Evolutionary conservation across 2,329 filamentous ascomycete species (phyloP), one percentile per base, ranked within the genome.

Genomic region (Xylariaceae sp.): DNA sequence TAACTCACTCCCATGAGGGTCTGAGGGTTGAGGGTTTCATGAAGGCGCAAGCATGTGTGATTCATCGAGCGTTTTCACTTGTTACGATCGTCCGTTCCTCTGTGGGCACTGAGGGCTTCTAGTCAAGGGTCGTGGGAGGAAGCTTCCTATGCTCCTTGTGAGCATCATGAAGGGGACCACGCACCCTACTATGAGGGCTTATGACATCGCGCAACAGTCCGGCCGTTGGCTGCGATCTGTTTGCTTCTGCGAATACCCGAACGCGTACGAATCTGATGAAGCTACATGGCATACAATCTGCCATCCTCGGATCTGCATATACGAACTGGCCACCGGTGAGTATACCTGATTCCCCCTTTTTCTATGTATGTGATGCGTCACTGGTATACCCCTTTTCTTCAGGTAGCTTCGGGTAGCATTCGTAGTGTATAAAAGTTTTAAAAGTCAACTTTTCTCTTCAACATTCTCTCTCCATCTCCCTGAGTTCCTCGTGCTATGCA

Each of bases 101-200:
- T 69, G 68, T 69, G 70, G 72, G 71, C 67, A 69, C 62, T 62
- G 68, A 72, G 69, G 70, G 71, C 68, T 70, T 69, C 64, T 67
- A 67, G 65, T 63, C 48, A 55, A 63, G 41, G 64, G 68, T 64
- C 65, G 68, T 71, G 70, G 71, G 64, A 71, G 64, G 71, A 74
- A 71, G 61, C 68, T 72, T 67, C 61, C 59, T 62, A 63, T 67
- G 64, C 62, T 67, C 56, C 45, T 56, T 44, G n/a, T 56, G 61
- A 63, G 67, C 64, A 67, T 66, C 59, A 64, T 57, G 65, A 67
- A 67, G 72, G 64, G 70, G 70, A 73, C 68, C 67, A 67, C 67
- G 58, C 65, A 71, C 70, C 64, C 53, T 61, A 67, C 69, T 68
- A 70, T 65, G 68, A 68, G 70, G 70, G 71, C 65, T 70, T 68